These are phyloP conservation scores for Stephanodiscus triporus DNA, from an alignment of 108 stramenopile species.

Conservation along the genomic window DNA sequence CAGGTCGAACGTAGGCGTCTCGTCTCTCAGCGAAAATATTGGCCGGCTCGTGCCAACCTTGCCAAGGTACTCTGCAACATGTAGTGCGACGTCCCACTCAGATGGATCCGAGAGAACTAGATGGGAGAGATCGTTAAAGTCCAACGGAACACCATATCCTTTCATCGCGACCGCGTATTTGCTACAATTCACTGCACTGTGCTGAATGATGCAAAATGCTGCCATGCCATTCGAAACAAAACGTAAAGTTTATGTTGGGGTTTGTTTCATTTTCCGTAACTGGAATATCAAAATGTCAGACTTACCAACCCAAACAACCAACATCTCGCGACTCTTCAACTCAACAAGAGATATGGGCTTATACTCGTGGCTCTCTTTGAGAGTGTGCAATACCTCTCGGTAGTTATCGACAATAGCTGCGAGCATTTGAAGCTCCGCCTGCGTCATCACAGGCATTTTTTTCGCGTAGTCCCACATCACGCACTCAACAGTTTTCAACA, in stretches of 20 bases:
- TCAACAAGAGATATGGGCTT: not conserved
- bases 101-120: conserved; percentile 33
- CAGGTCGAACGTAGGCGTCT: conserved; percentile 25
- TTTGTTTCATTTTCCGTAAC: no score
- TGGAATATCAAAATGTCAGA: not conserved
- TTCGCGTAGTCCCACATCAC: conserved; percentile 19
- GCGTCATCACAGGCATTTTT: conserved; percentile 4
- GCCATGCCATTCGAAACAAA: not conserved
- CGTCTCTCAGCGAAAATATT: conserved; percentile 34
- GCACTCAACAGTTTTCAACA: conserved; percentile 18
- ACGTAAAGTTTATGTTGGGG: not conserved
- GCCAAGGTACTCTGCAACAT: conserved; percentile 21
- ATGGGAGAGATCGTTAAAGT: conserved; percentile 27
- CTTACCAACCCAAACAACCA: conserved; percentile 52
- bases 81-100: conserved; percentile 34
- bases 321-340: conserved; percentile 29
- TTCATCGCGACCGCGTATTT: conserved; percentile 10
- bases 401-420: conserved; percentile 21
- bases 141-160: conserved; percentile 29
- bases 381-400: conserved; percentile 23
- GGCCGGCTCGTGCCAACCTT: conserved; percentile 15
- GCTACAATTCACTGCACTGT: conserved; percentile 7
- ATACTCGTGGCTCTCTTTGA: not conserved
- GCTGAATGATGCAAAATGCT: conserved; percentile 39
- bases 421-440: conserved; percentile 16